Base-by-base conservation (phyloP, 805 yeast genomes). In the Sporopachydermia lactativora region DNA sequence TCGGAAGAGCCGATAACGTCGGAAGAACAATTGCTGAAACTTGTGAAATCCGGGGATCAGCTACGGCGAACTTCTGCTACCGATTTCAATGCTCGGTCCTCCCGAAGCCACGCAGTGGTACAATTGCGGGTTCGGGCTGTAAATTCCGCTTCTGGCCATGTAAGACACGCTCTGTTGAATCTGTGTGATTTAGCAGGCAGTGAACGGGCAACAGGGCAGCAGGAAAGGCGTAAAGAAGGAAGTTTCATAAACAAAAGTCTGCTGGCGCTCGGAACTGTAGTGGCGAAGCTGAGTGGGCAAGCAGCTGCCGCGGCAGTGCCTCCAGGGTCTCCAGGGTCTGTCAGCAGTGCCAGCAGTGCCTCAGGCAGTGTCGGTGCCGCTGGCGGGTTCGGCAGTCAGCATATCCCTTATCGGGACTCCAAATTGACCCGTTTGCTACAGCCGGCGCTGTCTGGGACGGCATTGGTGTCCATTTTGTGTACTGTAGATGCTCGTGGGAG, bases 161-260 rank as follows among this genome's bases (percentile, higher is more conserved):
- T 15, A 18, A 28, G 18, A 34, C 41, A 3, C 18, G 40, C 4
- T 47, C 54, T 0, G 0, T 70, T 89, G 19, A 83, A 89, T 24
- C 66, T 89, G 42, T 89, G 97, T 63, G 98, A 89, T 60, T 69
- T 89, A 52, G 98, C 98, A 0, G 98, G 98, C 18, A 81, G 95
- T n/a, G 98, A 89, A 59, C 71, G 81, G 40, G 95, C 94, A 0
- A 74, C 79, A 2, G 61, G 73, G 6, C 77, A 79, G 50, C 59
- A 65, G 1, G 96, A 84, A 53, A 70, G 97, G 50, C 65, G 96
- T 42, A 84, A 86, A 57, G 98, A 89, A 62, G 98, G 97, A 16
- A 73, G 96, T 0, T 92, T 68, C 54, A 89, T 89, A 55, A 89
- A 89, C 63, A 86, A 86, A 55, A 88, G 96, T 0, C 67, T 89